Base-by-base conservation (phyloP, 768 basidiomycete genomes). In the Mycena filopes region DNA sequence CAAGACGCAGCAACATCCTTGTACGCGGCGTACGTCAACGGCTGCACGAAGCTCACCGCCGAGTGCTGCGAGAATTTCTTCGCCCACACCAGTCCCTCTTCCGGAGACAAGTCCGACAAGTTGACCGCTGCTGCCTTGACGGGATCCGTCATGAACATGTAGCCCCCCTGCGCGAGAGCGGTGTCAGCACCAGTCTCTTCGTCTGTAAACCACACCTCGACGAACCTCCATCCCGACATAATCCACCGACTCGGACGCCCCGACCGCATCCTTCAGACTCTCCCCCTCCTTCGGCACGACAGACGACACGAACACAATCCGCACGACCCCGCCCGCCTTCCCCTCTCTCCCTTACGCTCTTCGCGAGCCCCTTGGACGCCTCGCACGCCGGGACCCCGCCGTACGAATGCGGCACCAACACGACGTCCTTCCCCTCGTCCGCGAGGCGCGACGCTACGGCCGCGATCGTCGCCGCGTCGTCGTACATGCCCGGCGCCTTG, bases 391-490 rank as follows among this genome's bases (percentile, higher is more conserved):
- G 41, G 25, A 55, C 26, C 18, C 55, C 55, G 26, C 42, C 55
- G 28, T 55, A 55, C 18, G 55, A 45, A 25, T 55, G 55, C 55
- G 55, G 26, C 10, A 55, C 55, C 23, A 55, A 42, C 11, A 55
- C 55, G 5, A 55, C 55, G 28, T 45, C 55, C 41, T 43, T 45
- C 0, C 42, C 42, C 12, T 55, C 55, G 12, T 55, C 55, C 16
- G 43, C 42, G 28, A 55, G 55, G 20, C 25, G 41, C 3, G 55
- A 23, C 5, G 42, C 28, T 18, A 43, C 18, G 10, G 55, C 26
- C 10, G 55, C 55, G 43, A 55, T 31, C 9, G 16, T 42, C n/a
- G 55, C 42, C 23, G 54, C 55, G 38, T 55, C 54, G 33, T 55
- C 54, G 54, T 55, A 55, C 41, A 55, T 11, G 1, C 40, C 38